These are phyloP conservation scores for Xanthoconium stramineum DNA, from an alignment of 768 basidiomycete species.

Conservation along the genomic window DNA sequence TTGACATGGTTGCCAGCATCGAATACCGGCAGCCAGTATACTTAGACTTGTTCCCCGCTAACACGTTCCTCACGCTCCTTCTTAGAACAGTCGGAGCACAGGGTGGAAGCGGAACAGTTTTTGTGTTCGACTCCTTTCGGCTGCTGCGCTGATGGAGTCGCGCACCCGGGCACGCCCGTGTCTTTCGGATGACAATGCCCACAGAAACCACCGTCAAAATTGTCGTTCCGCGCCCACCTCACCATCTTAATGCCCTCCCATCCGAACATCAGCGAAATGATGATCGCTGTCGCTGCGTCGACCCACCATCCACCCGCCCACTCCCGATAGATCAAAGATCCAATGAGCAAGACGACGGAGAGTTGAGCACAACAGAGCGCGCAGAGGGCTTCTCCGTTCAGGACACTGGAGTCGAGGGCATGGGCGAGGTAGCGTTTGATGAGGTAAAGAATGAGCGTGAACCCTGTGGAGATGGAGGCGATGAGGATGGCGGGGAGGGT, in stretches of 20 bases:
- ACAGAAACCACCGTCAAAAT: slow-evolving; percentile 41
- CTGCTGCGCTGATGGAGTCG: background rate
- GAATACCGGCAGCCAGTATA: background rate
- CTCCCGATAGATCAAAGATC: slow-evolving; percentile 36
- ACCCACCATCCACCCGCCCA: slow-evolving; percentile 51
- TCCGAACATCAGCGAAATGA: slow-evolving; percentile 40
- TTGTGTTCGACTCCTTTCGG: background rate
- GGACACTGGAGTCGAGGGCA: slow-evolving; percentile 42
- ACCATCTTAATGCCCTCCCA: slow-evolving; percentile 46
- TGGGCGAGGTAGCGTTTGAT: slow-evolving; percentile 44
- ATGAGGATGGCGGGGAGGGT: slow-evolving; percentile 43
- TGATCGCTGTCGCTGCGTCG: slow-evolving; percentile 41
- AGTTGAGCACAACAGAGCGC: slow-evolving; percentile 43
- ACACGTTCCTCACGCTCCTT: background rate
- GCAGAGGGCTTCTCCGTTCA: slow-evolving; percentile 44
- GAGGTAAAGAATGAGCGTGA: slow-evolving; percentile 43
- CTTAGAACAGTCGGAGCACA: background rate
- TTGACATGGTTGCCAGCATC: background rate
- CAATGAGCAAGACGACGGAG: slow-evolving; percentile 41
- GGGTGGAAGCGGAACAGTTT: background rate
- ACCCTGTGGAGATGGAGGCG: slow-evolving; percentile 36
- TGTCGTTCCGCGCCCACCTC: slow-evolving; percentile 33
- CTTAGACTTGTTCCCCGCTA: slow-evolving; percentile 8
- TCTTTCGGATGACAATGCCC: background rate
- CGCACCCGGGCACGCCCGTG: background rate